Evolutionary conservation across 2,329 filamentous ascomycete genomes (phyloP), one percentile per base, ranked within the genome.

Genomic region (Ophiocordyceps camponoti-saundersi): DNA sequence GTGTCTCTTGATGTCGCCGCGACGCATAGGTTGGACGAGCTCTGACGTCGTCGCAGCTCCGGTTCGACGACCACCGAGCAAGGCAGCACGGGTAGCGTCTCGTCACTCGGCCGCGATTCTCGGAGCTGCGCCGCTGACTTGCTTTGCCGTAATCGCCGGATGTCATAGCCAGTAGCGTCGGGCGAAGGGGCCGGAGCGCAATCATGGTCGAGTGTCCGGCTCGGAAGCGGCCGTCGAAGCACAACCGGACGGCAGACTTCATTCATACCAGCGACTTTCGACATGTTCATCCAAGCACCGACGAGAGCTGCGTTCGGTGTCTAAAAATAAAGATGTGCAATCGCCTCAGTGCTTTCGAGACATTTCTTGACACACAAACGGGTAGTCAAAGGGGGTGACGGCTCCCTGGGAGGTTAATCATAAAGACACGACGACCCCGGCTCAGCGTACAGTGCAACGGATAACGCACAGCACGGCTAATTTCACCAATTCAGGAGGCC

Each of bases 11-110:
- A 6, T 22, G 41, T 15, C 41, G 5, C 41, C 41, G 11, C 21
- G 41, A 16, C 44, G 1, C 57, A 57, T 3, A 63, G 48, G 15
- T 54, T 58, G 2, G 60, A 61, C 5, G 61, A 62, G 46, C 59
- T 62, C 51, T 59, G 61, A 18, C 57, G 57, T 4, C 60, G 49
- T 34, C 60, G 53, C 6, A 62, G 42, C 42, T 50, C 29, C 26
- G 22, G 3, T 13, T 12, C 16, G 16, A 11, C n/a, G n/a, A n/a
- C 11, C 21, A 10, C 13, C 20, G n/a, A 21, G 22, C 11, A 1
- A 18, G 16, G 43, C n/a, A 36, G 44, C 34, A 21, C 41, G 20
- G 13, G 46, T 18, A 39, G 45, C 8, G 20, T 46, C 42, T n/a
- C 18, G 44, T 5, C 20, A 2, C 16, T 20, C 20, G 23, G 41